Evolutionary conservation across 2,329 filamentous ascomycete species (phyloP).

Genomic region (Juglanconis sp.): DNA sequence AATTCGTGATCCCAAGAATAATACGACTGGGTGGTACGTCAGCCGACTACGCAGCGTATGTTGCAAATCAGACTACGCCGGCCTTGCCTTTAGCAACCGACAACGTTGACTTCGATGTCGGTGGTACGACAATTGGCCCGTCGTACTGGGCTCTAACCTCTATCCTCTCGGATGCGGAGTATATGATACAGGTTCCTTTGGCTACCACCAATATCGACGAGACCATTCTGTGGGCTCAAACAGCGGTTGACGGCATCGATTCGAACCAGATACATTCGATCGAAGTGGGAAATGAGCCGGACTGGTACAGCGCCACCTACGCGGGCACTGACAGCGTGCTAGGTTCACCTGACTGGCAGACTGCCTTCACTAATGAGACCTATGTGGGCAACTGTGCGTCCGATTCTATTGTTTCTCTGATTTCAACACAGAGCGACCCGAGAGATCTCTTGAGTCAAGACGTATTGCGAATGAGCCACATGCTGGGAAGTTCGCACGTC

Average conservation of each 20-base stretch:
- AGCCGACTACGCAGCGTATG: constrained; percentile 31
- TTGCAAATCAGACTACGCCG: constrained; percentile 26
- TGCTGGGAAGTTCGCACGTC: not conserved
- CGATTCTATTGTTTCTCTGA: not conserved
- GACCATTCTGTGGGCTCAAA: constrained; percentile 29
- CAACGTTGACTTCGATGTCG: constrained; percentile 30
- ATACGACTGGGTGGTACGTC: constrained; percentile 33
- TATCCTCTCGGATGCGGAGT: constrained; percentile 30
- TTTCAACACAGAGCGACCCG: no score
- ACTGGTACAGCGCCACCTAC: constrained; percentile 27
- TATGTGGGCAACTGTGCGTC: constrained; percentile 30
- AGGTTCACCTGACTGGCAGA: constrained; percentile 30
- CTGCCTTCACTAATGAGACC: constrained; percentile 28
- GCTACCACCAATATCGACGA: constrained; percentile 33
- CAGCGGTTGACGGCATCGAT: constrained; percentile 27
- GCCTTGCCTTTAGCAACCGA: constrained; percentile 29
- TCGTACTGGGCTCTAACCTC: constrained; percentile 29
- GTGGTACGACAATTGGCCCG: constrained; percentile 30
- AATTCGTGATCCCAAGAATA: constrained; percentile 13
- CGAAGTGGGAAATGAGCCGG: constrained; percentile 32
- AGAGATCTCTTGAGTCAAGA: no score
- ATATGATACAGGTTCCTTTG: constrained; percentile 32
- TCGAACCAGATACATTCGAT: constrained; percentile 31
- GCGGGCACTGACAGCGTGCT: constrained; percentile 19
- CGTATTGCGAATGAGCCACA: no score